Evolutionary conservation across 2,329 filamentous ascomycete genomes (phyloP).

Genomic region (Neurospora crassa): DNA sequence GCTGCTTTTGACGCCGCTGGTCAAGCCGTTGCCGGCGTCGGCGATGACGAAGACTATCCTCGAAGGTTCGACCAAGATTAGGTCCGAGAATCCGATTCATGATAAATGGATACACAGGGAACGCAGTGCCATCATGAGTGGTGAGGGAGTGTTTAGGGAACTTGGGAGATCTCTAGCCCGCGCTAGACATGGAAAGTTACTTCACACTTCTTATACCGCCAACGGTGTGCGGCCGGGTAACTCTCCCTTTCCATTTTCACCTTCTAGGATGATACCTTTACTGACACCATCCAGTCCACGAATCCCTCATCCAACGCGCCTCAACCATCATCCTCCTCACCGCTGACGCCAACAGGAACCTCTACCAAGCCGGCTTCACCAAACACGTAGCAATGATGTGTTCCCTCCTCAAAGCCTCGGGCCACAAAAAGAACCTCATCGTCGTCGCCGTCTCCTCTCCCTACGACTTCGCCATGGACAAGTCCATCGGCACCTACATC

Average conservation of each 20-base stretch:
- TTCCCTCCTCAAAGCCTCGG: slow-evolving; percentile 65
- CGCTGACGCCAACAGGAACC: slow-evolving; percentile 85
- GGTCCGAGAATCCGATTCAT: slow-evolving; percentile 30
- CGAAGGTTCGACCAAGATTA: slow-evolving; percentile 34
- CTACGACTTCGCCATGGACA: slow-evolving; percentile 93
- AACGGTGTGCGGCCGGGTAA: slow-evolving; percentile 74
- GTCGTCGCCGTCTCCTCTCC: slow-evolving; percentile 91
- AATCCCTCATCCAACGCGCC: slow-evolving; percentile 82
- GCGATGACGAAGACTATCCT: slow-evolving; percentile 65
- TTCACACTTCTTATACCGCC: slow-evolving; percentile 92
- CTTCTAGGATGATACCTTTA: neutral
- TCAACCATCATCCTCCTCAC: slow-evolving; percentile 85
- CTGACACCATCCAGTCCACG: slow-evolving; percentile 51
- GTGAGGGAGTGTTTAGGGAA: slow-evolving; percentile 86
- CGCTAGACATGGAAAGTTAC: slow-evolving; percentile 72
- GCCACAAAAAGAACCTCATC: slow-evolving; percentile 79
- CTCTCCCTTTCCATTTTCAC: slow-evolving; percentile 3
- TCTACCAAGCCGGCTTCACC: slow-evolving; percentile 90
- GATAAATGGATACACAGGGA: slow-evolving; percentile 51
- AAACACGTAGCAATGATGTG: slow-evolving; percentile 97
- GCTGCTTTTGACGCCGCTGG: slow-evolving; percentile 77
- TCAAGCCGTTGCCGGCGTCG: slow-evolving; percentile 87
- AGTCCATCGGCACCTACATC: slow-evolving; percentile 80
- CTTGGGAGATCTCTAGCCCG: slow-evolving; percentile 80
- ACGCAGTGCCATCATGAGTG: slow-evolving; percentile 67